phyloP scores from a whole-genome alignment of 148 eudicot species.

The Heliamphora exappendiculata region DNA sequence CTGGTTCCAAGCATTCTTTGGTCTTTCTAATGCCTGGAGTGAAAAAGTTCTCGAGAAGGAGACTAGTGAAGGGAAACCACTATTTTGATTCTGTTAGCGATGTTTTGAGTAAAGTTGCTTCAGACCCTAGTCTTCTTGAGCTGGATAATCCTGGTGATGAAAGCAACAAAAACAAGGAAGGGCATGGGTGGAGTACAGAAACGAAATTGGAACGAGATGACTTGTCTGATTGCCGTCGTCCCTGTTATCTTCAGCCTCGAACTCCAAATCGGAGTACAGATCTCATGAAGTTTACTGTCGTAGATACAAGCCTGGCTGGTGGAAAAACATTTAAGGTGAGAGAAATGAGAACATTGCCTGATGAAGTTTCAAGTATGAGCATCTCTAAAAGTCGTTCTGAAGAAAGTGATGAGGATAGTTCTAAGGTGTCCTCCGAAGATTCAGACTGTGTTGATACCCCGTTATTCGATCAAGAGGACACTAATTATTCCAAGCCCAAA shows the following conservation, averaged over 20 bases:
- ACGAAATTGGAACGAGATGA: conserved; percentile 25
- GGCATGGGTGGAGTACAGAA: conserved; percentile 30
- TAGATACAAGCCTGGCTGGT: conserved; percentile 33
- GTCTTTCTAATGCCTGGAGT: conserved; percentile 82
- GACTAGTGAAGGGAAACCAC: conserved; percentile 62
- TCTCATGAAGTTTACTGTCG: conserved; percentile 30
- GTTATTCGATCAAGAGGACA: neutral
- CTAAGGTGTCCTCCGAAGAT: conserved; percentile 19
- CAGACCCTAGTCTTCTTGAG: conserved; percentile 56
- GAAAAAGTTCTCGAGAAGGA: conserved; percentile 65
- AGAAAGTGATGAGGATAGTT: conserved; percentile 14
- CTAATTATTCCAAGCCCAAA: neutral
- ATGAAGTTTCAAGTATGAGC: conserved; percentile 9
- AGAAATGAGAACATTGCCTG: conserved; percentile 28
- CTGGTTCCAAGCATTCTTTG: conserved; percentile 39
- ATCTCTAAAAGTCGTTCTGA: conserved; percentile 1
- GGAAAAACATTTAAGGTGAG: conserved; percentile 21
- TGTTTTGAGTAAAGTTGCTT: conserved; percentile 55
- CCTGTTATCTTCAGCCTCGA: conserved; percentile 39
- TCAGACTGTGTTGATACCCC: conserved; percentile 16
- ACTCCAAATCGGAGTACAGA: conserved; percentile 19
- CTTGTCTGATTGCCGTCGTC: conserved; percentile 23
- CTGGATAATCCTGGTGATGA: conserved; percentile 42
- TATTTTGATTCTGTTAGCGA: conserved; percentile 72
- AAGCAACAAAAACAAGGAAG: conserved; percentile 15